Conservation (phyloP, 2,329 filamentous ascomycete genomes). For the Pyrenophora graminea region DNA sequence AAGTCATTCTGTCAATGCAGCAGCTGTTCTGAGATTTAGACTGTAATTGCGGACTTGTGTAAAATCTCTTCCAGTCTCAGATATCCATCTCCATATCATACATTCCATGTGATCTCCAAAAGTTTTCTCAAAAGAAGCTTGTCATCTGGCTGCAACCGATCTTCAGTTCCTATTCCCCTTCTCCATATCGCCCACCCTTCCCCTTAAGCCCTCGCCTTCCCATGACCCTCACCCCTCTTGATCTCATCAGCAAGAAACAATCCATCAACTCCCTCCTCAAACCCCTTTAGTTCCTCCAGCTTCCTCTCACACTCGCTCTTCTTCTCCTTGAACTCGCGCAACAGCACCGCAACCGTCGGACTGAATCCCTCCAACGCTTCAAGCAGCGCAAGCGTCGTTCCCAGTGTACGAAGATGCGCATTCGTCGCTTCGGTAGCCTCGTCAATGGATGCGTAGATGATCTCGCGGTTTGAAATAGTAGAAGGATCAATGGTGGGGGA, state of each 20-base stretch:
- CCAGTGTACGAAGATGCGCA: slow-evolving; percentile 20
- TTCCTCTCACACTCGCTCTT: slow-evolving; percentile 15
- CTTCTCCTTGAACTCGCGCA: slow-evolving; percentile 15
- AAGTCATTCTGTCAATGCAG: too few species aligned
- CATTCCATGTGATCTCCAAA: too few species aligned
- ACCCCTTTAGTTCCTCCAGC: slow-evolving; percentile 9
- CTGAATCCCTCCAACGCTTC: slow-evolving; percentile 20
- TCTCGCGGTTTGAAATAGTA: slow-evolving; percentile 10
- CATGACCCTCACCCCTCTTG: not conserved
- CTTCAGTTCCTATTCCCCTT: too few species aligned
- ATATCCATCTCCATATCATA: too few species aligned
- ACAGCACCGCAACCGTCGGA: slow-evolving; percentile 15
- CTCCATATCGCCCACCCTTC: too few species aligned
- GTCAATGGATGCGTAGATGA: slow-evolving; percentile 15
- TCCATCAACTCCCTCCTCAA: slow-evolving; percentile 2
- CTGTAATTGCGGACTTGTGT: too few species aligned
- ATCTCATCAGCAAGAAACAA: not conserved
- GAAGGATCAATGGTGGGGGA: not conserved
- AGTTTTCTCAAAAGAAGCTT: too few species aligned
- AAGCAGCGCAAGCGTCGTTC: slow-evolving; percentile 17
- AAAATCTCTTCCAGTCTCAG: too few species aligned
- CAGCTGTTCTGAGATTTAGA: too few species aligned
- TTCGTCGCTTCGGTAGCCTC: slow-evolving; percentile 6
- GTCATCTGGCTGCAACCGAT: too few species aligned
- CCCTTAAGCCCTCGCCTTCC: too few species aligned